A percentile compares a stretch with the other conserved stretches of the same genome.
Evolutionary conservation across 139 green algal genomes (phyloP).

Genomic region (Coelastrella sp.): DNA sequence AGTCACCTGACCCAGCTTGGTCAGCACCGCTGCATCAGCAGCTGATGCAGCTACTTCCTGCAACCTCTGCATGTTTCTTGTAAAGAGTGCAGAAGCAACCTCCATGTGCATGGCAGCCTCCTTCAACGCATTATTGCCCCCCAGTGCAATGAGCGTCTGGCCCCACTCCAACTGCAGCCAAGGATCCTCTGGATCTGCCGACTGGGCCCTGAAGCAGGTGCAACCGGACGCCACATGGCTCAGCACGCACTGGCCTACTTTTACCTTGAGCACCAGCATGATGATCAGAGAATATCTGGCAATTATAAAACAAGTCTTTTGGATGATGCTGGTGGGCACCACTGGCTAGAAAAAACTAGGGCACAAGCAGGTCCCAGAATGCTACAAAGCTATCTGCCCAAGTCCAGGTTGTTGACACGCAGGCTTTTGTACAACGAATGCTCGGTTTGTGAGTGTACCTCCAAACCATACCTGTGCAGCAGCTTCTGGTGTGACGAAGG

Average conservation of each 20-base stretch:
- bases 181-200: conserved; percentile 67
- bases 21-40: too few species aligned
- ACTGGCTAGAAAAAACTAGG: too few species aligned
- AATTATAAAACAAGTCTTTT: not conserved
- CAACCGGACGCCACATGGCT: not conserved
- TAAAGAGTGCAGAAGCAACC: conserved; percentile 38
- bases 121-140: not conserved
- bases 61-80: not conserved
- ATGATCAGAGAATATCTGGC: not conserved
- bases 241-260: not conserved
- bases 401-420: too few species aligned
- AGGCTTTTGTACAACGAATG: too few species aligned
- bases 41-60: not conserved
- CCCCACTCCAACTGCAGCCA: conserved; percentile 85
- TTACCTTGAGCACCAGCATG: not conserved
- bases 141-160: conserved; percentile 53
- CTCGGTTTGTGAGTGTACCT: not conserved
- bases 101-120: conserved; percentile 41
- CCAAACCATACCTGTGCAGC: conserved; percentile 39
- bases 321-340: not conserved
- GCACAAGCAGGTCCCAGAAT: too few species aligned
- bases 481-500: conserved; percentile 48
- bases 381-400: too few species aligned
- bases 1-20: not conserved
- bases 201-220: conserved; percentile 62